Evolutionary conservation across 2,329 filamentous ascomycete species (phyloP).

Genomic region (Colletotrichum chrysophilum): DNA sequence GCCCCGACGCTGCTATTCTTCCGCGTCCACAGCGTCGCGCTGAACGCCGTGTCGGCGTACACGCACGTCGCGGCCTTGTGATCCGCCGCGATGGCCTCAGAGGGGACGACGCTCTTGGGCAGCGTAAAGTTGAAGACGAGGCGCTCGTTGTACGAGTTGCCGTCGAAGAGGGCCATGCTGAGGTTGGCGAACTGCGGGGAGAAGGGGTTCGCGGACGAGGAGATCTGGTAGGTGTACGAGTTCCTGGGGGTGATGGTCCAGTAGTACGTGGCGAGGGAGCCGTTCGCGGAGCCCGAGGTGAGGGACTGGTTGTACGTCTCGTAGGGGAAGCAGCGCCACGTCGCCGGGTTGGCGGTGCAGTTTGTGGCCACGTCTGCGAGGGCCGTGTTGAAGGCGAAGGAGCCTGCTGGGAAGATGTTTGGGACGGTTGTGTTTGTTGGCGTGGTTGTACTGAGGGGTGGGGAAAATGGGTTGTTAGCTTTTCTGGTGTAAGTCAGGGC

Average conservation of each 20-base stretch:
- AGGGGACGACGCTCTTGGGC: conserved; percentile 58
- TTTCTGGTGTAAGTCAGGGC: not conserved
- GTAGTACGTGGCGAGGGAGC: conserved; percentile 62
- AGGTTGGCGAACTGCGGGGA: conserved; percentile 59
- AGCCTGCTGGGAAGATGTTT: conserved; percentile 61
- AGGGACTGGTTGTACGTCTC: conserved; percentile 44
- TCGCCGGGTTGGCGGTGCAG: conserved; percentile 62
- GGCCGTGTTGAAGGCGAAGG: conserved; percentile 65
- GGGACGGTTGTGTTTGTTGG: not conserved
- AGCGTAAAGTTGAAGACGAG: conserved; percentile 62
- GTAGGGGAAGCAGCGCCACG: conserved; percentile 69
- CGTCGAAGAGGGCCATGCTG: conserved; percentile 53
- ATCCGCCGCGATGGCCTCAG: conserved; percentile 42
- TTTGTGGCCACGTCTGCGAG: conserved; percentile 56
- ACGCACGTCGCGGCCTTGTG: conserved; percentile 59
- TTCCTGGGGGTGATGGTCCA: conserved; percentile 61
- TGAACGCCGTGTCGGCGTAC: conserved; percentile 61
- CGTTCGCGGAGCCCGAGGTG: conserved; percentile 38
- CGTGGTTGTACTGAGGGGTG: not conserved
- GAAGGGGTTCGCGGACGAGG: conserved; percentile 61
- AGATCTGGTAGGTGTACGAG: conserved; percentile 53
- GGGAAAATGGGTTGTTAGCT: not conserved
- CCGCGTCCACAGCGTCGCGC: conserved; percentile 65
- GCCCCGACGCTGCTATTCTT: conserved; percentile 27
- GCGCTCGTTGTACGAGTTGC: conserved; percentile 54